Evolutionary conservation across 2,329 filamentous ascomycete species (phyloP).

Genomic region (Trichoderma asperellum): DNA sequence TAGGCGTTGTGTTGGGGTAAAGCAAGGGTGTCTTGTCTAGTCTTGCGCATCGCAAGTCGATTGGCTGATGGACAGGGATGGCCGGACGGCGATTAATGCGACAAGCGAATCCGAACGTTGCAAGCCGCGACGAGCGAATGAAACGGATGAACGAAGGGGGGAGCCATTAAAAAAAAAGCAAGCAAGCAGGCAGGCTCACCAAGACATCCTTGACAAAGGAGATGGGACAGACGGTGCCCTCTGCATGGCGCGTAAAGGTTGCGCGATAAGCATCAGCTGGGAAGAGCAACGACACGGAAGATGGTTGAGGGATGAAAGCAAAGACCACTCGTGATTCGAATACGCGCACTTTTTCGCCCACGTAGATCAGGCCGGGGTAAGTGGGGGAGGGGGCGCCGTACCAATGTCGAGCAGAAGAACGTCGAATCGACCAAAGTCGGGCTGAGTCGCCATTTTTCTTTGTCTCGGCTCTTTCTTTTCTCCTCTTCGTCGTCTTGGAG

Average conservation of each 20-base stretch:
- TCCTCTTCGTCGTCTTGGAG: not conserved
- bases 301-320: not conserved
- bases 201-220: conserved; percentile 83
- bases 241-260: conserved; percentile 46
- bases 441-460: conserved; percentile 28
- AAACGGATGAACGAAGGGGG: conserved; percentile 28
- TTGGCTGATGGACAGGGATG: conserved; percentile 30
- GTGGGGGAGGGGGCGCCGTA: conserved; percentile 33
- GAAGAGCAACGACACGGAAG: not conserved
- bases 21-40: conserved; percentile 26
- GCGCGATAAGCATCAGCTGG: conserved; percentile 28
- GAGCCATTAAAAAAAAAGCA: not conserved
- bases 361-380: conserved; percentile 24
- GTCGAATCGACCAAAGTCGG: conserved; percentile 39
- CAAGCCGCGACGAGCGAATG: conserved; percentile 30
- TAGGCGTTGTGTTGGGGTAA: conserved; percentile 25
- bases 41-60: conserved; percentile 22
- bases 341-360: conserved; percentile 20
- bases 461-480: not conserved
- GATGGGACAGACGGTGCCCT: conserved; percentile 82
- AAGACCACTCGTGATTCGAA: conserved; percentile 11
- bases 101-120: conserved; percentile 26
- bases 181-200: conserved; percentile 56
- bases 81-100: conserved; percentile 24
- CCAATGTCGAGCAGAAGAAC: conserved; percentile 46